A percentile compares a stretch with the other conserved stretches of the same genome.
Conservation (phyloP, 1,284 basidiomycete species). For the Fomes fomentarius region DNA sequence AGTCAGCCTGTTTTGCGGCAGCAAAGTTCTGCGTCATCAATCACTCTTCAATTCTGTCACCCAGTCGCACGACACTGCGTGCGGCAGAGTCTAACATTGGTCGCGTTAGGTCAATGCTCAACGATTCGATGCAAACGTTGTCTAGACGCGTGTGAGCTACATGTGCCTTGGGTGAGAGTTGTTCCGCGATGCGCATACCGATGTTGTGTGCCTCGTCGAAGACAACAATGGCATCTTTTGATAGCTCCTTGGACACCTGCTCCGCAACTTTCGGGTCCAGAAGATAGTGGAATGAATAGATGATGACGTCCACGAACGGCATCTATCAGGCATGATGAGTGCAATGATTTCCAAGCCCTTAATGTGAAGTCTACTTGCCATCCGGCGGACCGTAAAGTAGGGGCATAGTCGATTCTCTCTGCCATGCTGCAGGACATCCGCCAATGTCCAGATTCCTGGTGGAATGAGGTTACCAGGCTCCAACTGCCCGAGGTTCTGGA, state of each 20-base stretch:
- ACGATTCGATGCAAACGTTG: slow-evolving; percentile 98
- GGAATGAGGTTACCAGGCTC: slow-evolving; percentile 89
- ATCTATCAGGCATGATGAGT: slow-evolving; percentile 57
- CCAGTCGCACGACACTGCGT: slow-evolving; percentile 86
- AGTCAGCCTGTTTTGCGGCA: no score
- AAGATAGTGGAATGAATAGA: slow-evolving; percentile 99
- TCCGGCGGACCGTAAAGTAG: slow-evolving; percentile 95
- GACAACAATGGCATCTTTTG: slow-evolving; percentile 97
- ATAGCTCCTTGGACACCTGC: slow-evolving; percentile 97
- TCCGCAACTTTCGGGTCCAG: slow-evolving; percentile 99
- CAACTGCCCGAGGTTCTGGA: slow-evolving; percentile 74
- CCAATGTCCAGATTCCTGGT: slow-evolving; percentile 91
- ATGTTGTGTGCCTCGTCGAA: slow-evolving; percentile 99
- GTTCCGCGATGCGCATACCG: slow-evolving; percentile 49
- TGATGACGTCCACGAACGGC: slow-evolving; percentile 94
- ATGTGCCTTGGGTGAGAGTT: neutral
- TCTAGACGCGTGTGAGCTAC: slow-evolving; percentile 52
- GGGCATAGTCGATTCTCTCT: slow-evolving; percentile 89
- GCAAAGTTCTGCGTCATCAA: no score
- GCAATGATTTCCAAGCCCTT: neutral
- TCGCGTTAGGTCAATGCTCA: slow-evolving; percentile 97
- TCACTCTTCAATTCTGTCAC: slow-evolving; percentile 94
- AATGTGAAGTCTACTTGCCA: slow-evolving; percentile 73
- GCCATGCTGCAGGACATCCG: slow-evolving; percentile 91
- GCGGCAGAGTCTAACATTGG: slow-evolving; percentile 98